These are phyloP conservation scores for Ustilago hordei DNA, from an alignment of 1,284 basidiomycete genomes.

Conservation along the genomic window DNA sequence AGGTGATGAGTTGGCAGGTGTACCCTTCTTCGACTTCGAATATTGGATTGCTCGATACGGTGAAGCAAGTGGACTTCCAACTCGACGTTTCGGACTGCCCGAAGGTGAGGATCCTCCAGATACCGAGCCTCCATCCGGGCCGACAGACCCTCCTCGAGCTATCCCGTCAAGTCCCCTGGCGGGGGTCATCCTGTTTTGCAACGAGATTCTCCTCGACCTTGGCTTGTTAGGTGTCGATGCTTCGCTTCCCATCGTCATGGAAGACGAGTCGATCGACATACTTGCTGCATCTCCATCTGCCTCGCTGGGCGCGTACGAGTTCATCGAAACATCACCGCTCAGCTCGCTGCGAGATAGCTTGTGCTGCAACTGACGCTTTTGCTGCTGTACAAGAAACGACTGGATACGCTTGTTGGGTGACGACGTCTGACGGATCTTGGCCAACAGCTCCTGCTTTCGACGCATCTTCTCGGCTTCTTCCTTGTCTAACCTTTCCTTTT, in stretches of 20 bases:
- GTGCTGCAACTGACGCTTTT: constrained; percentile 22
- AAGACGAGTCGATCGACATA: constrained; percentile 38
- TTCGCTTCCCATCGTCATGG: constrained; percentile 8
- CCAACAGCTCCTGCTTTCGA: constrained; percentile 43
- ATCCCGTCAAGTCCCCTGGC: constrained; percentile 5
- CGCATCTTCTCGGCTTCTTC: constrained; percentile 46
- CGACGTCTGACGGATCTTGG: constrained; percentile 47
- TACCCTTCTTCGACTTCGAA: constrained; percentile 24
- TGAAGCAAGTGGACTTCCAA: constrained; percentile 30
- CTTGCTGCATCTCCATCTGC: constrained; percentile 19
- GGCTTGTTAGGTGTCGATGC: constrained; percentile 27
- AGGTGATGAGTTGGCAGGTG: constrained; percentile 20
- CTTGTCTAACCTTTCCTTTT: constrained; percentile 35
- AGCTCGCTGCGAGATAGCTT: constrained; percentile 22
- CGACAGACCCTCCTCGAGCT: neutral
- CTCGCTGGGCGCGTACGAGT: constrained; percentile 17
- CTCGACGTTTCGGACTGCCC: constrained; percentile 27
- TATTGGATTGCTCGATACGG: constrained; percentile 38
- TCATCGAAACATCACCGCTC: constrained; percentile 34
- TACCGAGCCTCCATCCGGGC: constrained; percentile 5
- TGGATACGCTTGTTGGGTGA: constrained; percentile 45
- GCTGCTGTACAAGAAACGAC: constrained; percentile 30
- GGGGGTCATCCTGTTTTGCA: constrained; percentile 30
- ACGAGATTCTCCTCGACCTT: constrained; percentile 30
- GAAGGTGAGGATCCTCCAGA: constrained; percentile 23